Base-by-base conservation (phyloP, 2,329 filamentous ascomycete genomes). In the Beauveria bassiana region DNA sequence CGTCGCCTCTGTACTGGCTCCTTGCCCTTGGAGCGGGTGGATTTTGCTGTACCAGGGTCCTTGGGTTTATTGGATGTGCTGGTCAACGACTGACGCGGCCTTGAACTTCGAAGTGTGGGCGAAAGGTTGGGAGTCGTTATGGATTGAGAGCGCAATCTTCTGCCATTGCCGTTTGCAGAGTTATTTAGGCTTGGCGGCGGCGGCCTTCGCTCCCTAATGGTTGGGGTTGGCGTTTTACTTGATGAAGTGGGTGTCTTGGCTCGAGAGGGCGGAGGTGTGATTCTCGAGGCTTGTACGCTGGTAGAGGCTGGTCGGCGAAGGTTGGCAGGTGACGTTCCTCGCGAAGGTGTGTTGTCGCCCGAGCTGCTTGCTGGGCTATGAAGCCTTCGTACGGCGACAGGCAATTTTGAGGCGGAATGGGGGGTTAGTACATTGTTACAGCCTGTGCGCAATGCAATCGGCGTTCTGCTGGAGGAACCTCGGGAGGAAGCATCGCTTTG, bases 31-130 rank as follows among this genome's bases (percentile, higher is more conserved):
- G 73, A 73, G 56, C 72, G 68, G n/a, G 79, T 75, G 5, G 79
- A 78, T 55, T 71, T 75, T 20, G 85, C 78, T 53, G 81, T 79
- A 63, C 89, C 87, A 5, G 81, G 78, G 54, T 84, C 81, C 70
- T 82, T 88, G 67, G 86, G 83, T 62, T 87, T 79, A n/a, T 88
- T 89, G 2, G 83, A 83, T n/a, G 88, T 88, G 60, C 85, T 79
- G 10, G 90, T 91, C 24, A 96, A 86, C 9, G 89, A 87, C 69
- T 91, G 87, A 57, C 91, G 82, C n/a, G 90, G 90, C 47, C 90
- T 82, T 47, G 91, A 95, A 69, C 90, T 95, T 69, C 91, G 85
- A 54, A 96, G 77, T 10, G 88, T 85, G 3, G 91, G 91, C 1
- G 92, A 96, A 40, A 87, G 81, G 70, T 90, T 91, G 0, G 89